These are phyloP conservation scores for Plectosphaerella cucumerina DNA, from an alignment of 2,329 filamentous ascomycete genomes.

Conservation along the genomic window DNA sequence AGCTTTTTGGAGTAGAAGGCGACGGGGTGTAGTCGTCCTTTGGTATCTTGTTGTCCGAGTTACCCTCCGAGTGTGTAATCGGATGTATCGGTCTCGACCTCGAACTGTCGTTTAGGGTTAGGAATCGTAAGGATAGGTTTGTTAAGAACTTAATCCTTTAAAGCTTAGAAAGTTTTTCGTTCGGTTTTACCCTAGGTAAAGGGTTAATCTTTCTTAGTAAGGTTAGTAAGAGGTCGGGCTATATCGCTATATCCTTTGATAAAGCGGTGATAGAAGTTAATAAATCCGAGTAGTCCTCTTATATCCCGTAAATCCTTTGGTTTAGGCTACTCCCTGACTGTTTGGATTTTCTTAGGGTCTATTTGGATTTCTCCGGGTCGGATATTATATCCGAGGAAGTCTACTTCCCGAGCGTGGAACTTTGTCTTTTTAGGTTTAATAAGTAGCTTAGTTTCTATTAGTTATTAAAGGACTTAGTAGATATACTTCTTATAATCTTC, in stretches of 20 bases:
- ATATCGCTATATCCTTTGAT: not conserved
- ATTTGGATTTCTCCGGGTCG: not conserved
- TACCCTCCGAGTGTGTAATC: too few species aligned
- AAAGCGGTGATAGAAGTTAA: not conserved
- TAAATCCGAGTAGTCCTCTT: not conserved
- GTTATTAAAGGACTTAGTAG: not conserved
- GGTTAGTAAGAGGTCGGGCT: not conserved
- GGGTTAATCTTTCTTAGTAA: not conserved
- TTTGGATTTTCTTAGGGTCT: not conserved
- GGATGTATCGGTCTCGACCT: not conserved
- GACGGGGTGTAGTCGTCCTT: too few species aligned
- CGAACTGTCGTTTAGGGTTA: slow-evolving; percentile 5
- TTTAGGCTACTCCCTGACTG: not conserved
- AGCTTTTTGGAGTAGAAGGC: too few species aligned
- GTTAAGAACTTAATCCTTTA: not conserved
- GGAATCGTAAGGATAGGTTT: not conserved
- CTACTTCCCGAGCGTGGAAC: too few species aligned
- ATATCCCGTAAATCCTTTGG: not conserved
- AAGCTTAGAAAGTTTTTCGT: not conserved
- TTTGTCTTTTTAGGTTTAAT: not conserved
- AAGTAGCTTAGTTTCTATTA: not conserved
- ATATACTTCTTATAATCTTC: not conserved
- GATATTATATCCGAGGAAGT: not conserved
- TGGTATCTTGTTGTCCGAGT: too few species aligned
- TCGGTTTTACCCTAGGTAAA: too few species aligned